These are phyloP conservation scores for Acephala macrosclerotiorum DNA, from an alignment of 2,329 filamentous ascomycete species.

Conservation along the genomic window DNA sequence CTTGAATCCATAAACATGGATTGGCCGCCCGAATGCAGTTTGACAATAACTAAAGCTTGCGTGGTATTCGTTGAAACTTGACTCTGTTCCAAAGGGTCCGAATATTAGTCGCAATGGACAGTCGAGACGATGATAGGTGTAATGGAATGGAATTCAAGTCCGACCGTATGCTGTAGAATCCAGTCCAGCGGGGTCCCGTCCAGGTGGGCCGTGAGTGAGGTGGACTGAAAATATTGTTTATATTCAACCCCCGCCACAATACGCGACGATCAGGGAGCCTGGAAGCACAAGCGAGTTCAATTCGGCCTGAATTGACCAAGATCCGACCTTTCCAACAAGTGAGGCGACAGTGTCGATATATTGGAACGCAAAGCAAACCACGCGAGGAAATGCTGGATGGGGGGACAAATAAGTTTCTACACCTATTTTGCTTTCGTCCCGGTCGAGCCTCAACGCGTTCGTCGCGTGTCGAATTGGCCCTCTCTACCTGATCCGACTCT, in stretches of 20 bases:
- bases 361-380: slow-evolving; percentile 14
- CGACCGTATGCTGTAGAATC: slow-evolving; percentile 16
- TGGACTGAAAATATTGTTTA: slow-evolving; percentile 31
- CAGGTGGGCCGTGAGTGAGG: slow-evolving; percentile 15
- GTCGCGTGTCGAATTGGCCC: slow-evolving; percentile 26
- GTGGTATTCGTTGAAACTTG: slow-evolving; percentile 26
- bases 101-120: slow-evolving; percentile 18
- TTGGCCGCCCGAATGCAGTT: slow-evolving; percentile 36
- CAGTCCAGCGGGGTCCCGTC: slow-evolving; percentile 21
- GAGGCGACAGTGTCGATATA: slow-evolving; percentile 4
- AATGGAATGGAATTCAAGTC: slow-evolving; percentile 16
- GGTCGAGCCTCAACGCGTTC: slow-evolving; percentile 29
- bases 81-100: slow-evolving; percentile 14
- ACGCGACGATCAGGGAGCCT: slow-evolving; percentile 11
- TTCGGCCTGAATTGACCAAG: slow-evolving; percentile 14
- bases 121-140: slow-evolving; percentile 19
- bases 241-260: slow-evolving; percentile 32
- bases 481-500: slow-evolving; percentile 9
- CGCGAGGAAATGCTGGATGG: slow-evolving; percentile 19
- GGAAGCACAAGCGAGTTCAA: slow-evolving; percentile 14
- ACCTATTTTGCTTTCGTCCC: slow-evolving; percentile 14
- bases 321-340: not conserved
- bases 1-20: slow-evolving; percentile 38
- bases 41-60: slow-evolving; percentile 27
- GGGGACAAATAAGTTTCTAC: slow-evolving; percentile 14